Conservation (phyloP, 176 grass and related monocot species). For the Rhynchospora pubera region DNA sequence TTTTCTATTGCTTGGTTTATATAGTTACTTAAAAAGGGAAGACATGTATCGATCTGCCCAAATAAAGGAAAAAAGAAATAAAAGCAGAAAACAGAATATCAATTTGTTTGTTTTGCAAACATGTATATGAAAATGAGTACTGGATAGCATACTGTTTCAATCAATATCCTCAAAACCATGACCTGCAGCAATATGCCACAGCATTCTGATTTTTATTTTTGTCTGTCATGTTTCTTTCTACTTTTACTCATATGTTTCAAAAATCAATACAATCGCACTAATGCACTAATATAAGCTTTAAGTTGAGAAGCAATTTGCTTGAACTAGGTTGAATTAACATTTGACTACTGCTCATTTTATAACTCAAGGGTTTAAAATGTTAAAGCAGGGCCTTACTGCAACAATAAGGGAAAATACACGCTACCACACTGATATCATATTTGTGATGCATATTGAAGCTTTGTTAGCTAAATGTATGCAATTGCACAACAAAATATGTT, state of each 20-base stretch:
- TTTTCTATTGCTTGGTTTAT: slow-evolving; percentile 90
- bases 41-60: slow-evolving; percentile 64
- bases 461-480: too few relatives aligned
- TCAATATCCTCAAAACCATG: neutral
- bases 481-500: too few relatives aligned
- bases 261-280: neutral
- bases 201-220: neutral
- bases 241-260: neutral
- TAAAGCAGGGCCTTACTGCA: neutral
- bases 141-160: neutral
- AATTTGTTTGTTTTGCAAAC: slow-evolving; percentile 5
- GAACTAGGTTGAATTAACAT: neutral
- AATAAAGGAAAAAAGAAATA: slow-evolving; percentile 16
- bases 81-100: neutral
- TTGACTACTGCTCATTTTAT: neutral
- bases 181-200: neutral
- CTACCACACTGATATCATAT: too few relatives aligned
- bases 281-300: neutral
- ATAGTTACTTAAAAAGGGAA: slow-evolving; percentile 67
- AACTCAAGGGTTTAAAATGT: neutral
- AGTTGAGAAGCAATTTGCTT: neutral
- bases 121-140: neutral
- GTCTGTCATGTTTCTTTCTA: neutral
- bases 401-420: too few relatives aligned
- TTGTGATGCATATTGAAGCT: too few relatives aligned